Conservation (phyloP, 306 rosid species). For the Calophaca sinica region DNA sequence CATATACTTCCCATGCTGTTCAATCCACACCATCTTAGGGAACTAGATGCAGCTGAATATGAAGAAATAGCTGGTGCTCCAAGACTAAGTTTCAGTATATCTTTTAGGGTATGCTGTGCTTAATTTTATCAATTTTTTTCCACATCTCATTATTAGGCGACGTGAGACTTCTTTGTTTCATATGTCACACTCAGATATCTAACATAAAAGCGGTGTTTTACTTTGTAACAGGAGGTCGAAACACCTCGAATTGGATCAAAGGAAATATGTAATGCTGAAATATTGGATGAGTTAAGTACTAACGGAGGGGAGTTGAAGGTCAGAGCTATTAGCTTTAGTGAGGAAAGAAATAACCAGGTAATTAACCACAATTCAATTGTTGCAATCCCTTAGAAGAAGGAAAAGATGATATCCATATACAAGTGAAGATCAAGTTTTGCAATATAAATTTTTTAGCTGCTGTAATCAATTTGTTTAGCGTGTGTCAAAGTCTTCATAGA, state of each 20-base stretch:
- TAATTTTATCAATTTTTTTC: neutral
- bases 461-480: neutral
- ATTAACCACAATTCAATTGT: neutral
- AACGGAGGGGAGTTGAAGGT: slow-evolving; percentile 85
- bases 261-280: slow-evolving; percentile 72
- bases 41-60: slow-evolving; percentile 83
- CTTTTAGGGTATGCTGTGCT: slow-evolving; percentile 55
- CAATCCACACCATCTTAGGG: slow-evolving; percentile 60
- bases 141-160: too few relatives aligned
- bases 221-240: slow-evolving; percentile 58
- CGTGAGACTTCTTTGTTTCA: too few relatives aligned
- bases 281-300: slow-evolving; percentile 77
- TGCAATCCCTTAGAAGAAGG: neutral
- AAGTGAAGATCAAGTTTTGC: slow-evolving; percentile 19
- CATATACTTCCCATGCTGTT: slow-evolving; percentile 73
- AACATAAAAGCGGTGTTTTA: neutral
- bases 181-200: too few relatives aligned
- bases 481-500: neutral
- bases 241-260: slow-evolving; percentile 38
- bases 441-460: neutral
- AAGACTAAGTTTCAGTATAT: slow-evolving; percentile 44
- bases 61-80: slow-evolving; percentile 73
- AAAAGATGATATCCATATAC: neutral
- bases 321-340: slow-evolving; percentile 66
- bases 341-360: slow-evolving; percentile 71